A percentile compares a stretch with the other conserved stretches of the same genome.
Evolutionary conservation across 495 filamentous ascomycete species (phyloP).

Genomic region (Aspergillus avenaceus): DNA sequence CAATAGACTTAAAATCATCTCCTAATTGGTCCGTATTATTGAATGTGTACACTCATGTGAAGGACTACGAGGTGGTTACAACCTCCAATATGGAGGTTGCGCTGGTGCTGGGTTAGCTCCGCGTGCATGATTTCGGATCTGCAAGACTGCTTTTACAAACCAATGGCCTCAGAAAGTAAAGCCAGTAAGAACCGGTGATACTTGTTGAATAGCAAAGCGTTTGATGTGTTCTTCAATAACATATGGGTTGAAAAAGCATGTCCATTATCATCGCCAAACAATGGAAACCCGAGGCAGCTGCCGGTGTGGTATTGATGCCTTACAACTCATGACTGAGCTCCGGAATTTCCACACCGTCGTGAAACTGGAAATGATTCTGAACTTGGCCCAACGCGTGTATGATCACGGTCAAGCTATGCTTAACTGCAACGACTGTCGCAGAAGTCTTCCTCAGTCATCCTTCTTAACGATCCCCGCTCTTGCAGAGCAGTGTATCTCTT

Average conservation of each 20-base stretch:
- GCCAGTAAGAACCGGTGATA: no score
- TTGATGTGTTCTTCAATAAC: background rate
- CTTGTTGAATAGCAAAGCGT: no score
- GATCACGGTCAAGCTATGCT: conserved; percentile 22
- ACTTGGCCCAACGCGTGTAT: conserved; percentile 23
- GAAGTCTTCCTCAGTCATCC: conserved; percentile 15
- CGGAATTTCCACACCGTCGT: conserved; percentile 25
- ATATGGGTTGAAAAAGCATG: background rate
- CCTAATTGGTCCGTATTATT: conserved; percentile 3
- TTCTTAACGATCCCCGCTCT: conserved; percentile 20
- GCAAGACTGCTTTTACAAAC: no score
- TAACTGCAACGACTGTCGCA: conserved; percentile 22
- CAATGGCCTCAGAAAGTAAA: no score
- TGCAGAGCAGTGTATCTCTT: conserved; percentile 23
- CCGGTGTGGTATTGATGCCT: conserved; percentile 18
- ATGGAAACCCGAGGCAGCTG: conserved; percentile 19
- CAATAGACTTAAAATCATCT: conserved; percentile 3
- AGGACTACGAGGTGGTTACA: background rate
- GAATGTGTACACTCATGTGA: background rate
- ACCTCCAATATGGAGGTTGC: conserved; percentile 2
- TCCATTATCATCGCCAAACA: background rate
- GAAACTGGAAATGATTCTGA: conserved; percentile 24
- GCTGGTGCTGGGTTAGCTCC: background rate
- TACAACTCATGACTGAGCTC: conserved; percentile 25
- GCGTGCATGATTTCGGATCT: background rate